Evolutionary conservation across 2,329 filamentous ascomycete species (phyloP), one percentile per base, ranked within the genome.

Genomic region (Colletotrichum sp.): DNA sequence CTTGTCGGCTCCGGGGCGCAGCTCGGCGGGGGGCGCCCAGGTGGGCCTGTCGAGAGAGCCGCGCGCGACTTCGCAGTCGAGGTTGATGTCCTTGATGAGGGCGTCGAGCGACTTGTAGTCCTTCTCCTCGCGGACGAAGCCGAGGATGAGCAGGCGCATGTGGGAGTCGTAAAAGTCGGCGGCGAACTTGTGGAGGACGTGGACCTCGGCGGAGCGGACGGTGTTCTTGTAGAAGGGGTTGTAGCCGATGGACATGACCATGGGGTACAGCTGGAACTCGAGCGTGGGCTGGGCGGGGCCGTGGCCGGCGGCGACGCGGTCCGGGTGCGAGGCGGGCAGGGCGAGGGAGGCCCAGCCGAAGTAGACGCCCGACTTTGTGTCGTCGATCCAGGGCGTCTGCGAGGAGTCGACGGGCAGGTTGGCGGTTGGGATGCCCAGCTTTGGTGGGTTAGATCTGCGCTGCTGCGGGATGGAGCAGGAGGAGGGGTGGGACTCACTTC

Each of bases 201-300:
- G 96, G 72, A 98, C 96, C 89, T 98, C 96, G 82, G 97, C 96
- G 77, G 92, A 95, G 77, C 95, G 93, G 63, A 95, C 92, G 6
- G 90, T 93, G 89, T 99, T 99, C 84, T 96, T 96, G 90, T 98
- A 99, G 86, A 96, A 99, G 0, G 97, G 97, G 85, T 99, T 99
- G 90, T 96, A 99, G 60, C 97, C 97, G 79, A 98, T 96, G 77
- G 93, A 95, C 93, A 98, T 94, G 79, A 98, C 96, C 90, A 98
- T 97, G 2, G 95, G 95, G 84, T 93, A 95, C 72, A 97, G 88
- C 65, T 74, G 71, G 66, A 76, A 76, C 63, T 75, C 69, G 60
- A 63, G 76, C 78, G 78, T 83, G 77, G 43, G 77, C 80, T 78
- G 80, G 79, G 72, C 80, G 80, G 77, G 63, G 63, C 69, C 68